Percentiles rank a stretch among this genome's conserved stretches.
phyloP scores from a whole-genome alignment of 805 yeast species.

The Lachancea kluyveri region DNA sequence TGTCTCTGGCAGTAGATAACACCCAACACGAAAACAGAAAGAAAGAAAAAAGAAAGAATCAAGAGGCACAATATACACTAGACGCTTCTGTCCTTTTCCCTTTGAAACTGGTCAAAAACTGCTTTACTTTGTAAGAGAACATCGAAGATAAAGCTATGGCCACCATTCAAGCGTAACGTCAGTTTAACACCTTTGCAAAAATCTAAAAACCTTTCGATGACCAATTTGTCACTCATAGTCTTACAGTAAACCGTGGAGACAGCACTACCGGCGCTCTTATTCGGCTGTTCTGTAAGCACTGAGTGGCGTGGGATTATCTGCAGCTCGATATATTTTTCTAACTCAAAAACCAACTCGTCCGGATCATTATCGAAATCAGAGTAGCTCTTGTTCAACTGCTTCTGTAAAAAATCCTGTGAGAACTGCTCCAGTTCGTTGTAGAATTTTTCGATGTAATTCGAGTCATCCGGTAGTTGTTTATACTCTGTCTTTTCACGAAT shows the following conservation, averaged over 20 bases:
- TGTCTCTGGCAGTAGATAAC: no score
- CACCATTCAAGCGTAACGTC: slow-evolving; percentile 48
- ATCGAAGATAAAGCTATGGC: slow-evolving; percentile 53
- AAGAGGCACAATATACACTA: no score
- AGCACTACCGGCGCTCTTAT: slow-evolving; percentile 1
- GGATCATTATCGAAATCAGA: slow-evolving; percentile 36
- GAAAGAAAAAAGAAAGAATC: no score
- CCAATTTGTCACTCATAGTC: slow-evolving; percentile 15
- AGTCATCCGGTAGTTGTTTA: slow-evolving; percentile 47
- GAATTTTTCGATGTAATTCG: slow-evolving; percentile 45
- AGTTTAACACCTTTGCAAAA: slow-evolving; percentile 38
- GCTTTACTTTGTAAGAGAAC: slow-evolving; percentile 45
- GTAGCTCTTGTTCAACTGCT: slow-evolving; percentile 26
- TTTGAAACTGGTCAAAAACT: slow-evolving; percentile 40
- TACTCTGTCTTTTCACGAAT: slow-evolving; percentile 26
- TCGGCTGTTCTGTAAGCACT: slow-evolving; percentile 1
- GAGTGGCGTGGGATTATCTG: slow-evolving; percentile 23
- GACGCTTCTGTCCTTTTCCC: no score
- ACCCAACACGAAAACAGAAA: no score
- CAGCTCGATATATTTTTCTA: slow-evolving; percentile 35
- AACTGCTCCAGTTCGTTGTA: slow-evolving; percentile 35
- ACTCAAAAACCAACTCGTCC: slow-evolving; percentile 33
- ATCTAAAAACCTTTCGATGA: slow-evolving; percentile 28
- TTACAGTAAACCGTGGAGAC: slow-evolving; percentile 7
- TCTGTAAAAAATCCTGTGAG: slow-evolving; percentile 14